Base-by-base conservation (phyloP, 192 early-diverging fungal genomes). In the Bifiguratus adelaidae region DNA sequence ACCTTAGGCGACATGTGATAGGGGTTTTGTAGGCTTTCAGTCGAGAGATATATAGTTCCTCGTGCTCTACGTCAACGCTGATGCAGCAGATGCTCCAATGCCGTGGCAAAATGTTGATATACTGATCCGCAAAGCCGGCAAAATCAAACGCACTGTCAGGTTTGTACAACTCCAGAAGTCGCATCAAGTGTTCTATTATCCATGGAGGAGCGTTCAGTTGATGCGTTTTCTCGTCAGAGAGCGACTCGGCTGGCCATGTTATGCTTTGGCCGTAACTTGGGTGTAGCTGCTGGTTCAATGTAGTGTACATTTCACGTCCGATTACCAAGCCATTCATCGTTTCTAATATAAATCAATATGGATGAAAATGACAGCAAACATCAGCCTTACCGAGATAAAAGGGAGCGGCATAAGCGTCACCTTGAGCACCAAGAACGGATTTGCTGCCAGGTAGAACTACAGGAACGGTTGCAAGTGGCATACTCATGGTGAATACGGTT, bases 11-110 rank as follows among this genome's bases (percentile, higher is more conserved):
- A 1, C 91, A 41, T 2, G 83, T 61, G 19, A 85, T 26, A 0
- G 89, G 88, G 2, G 55, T 48, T 2, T 50, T 47, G 18, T 49
- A 54, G 0, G 47, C 61, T 19, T 60, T 55, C 41, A 82, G 61
- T 9, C 86, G 77, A 22, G 80, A 77, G 12, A 94, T 55, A 55
- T 86, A 85, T 41, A 97, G 43, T 3, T 78, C 68, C 33, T 86
- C 64, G 16, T 70, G 60, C 18, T 67, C 54, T 1, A 61, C 40
- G 46, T 97, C 92, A 24, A 92, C 60, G 0, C 86, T 81, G 22
- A 97, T 48, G 0, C 81, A 87, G 29, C 84, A 86, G 0, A 86
- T 87, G 0, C 76, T 75, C 90, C 90, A 93, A 12, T 63, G 27
- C 0, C 47, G 20, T 7, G 93, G 90, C 8, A 87, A 48, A 4